phyloP scores from a whole-genome alignment of 2,329 filamentous ascomycete species.

The Cladophialophora chaetospira region DNA sequence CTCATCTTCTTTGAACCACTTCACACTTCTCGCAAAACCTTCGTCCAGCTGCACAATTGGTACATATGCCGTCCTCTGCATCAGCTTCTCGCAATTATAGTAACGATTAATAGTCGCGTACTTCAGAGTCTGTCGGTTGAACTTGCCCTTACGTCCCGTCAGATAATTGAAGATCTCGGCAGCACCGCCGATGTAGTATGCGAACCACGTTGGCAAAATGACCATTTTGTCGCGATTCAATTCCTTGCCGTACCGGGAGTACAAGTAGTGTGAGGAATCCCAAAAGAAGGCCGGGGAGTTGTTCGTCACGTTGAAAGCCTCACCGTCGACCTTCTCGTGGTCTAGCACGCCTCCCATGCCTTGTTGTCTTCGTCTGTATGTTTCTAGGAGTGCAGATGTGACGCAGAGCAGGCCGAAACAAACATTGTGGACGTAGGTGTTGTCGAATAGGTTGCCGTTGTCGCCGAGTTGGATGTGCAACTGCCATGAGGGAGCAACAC shows the following conservation, averaged over 20 bases:
- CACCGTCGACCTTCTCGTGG: conserved; percentile 75
- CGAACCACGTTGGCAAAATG: conserved; percentile 44
- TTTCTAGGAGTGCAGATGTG: conserved; percentile 68
- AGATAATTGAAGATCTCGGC: conserved; percentile 47
- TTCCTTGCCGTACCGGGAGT: conserved; percentile 56
- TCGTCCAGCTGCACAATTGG: conserved; percentile 51
- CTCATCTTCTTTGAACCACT: conserved; percentile 34
- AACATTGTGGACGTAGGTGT: conserved; percentile 69
- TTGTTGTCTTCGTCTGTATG: conserved; percentile 47
- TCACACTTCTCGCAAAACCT: conserved; percentile 49
- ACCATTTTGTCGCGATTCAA: conserved; percentile 47
- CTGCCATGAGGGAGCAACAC: conserved; percentile 57
- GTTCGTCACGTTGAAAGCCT: conserved; percentile 90
- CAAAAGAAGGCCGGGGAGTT: conserved; percentile 87
- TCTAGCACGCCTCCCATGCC: conserved; percentile 64
- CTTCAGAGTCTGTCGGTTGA: conserved; percentile 48
- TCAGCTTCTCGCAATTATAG: conserved; percentile 51
- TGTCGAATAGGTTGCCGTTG: conserved; percentile 71
- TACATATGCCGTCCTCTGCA: conserved; percentile 47
- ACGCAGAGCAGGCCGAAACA: conserved; percentile 83
- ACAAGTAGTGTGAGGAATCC: conserved; percentile 80
- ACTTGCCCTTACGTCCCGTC: conserved; percentile 48
- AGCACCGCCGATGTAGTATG: conserved; percentile 44
- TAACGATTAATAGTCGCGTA: conserved; percentile 54
- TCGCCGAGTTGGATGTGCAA: conserved; percentile 79